Conservation (phyloP, 2,329 filamentous ascomycete species). For the Torrubiella hemipterigena region DNA sequence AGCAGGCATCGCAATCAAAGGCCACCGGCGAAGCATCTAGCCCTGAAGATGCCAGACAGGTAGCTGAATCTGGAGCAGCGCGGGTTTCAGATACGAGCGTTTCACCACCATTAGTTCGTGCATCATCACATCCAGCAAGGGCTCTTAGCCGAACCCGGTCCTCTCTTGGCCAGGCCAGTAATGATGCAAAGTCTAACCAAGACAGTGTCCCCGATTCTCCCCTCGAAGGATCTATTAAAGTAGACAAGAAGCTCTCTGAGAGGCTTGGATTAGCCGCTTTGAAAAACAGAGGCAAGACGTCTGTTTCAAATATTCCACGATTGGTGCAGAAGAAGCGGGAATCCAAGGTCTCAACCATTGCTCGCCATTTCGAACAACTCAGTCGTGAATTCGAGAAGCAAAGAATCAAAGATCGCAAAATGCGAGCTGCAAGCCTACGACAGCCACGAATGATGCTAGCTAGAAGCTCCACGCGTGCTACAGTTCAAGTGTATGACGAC, state of each 20-base stretch:
- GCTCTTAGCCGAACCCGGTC: conserved; percentile 34
- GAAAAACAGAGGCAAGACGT: conserved; percentile 45
- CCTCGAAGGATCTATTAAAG: conserved; percentile 30
- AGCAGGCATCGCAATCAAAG: conserved; percentile 21
- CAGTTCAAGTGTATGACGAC: conserved; percentile 91
- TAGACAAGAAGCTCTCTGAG: conserved; percentile 69
- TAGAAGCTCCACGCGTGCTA: conserved; percentile 83
- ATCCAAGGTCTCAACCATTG: conserved; percentile 78
- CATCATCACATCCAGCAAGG: conserved; percentile 38
- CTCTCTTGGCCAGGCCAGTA: conserved; percentile 27
- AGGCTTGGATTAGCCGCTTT: conserved; percentile 54
- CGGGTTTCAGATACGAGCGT: conserved; percentile 32
- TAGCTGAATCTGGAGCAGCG: conserved; percentile 23
- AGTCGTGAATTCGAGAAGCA: conserved; percentile 96
- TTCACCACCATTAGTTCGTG: conserved; percentile 41
- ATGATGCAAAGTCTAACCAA: conserved; percentile 21
- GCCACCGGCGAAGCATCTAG: conserved; percentile 19
- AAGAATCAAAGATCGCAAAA: conserved; percentile 71
- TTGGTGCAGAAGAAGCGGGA: conserved; percentile 67
- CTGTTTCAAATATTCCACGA: conserved; percentile 74
- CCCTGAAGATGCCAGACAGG: conserved; percentile 13
- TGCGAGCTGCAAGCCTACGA: conserved; percentile 63
- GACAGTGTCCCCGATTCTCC: conserved; percentile 14
- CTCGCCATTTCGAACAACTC: conserved; percentile 91
- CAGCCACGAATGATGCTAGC: conserved; percentile 70